Evolutionary conservation across 345 rosid species (phyloP), one percentile per base, ranked within the genome.

Genomic region (Syzygium oleosum): DNA sequence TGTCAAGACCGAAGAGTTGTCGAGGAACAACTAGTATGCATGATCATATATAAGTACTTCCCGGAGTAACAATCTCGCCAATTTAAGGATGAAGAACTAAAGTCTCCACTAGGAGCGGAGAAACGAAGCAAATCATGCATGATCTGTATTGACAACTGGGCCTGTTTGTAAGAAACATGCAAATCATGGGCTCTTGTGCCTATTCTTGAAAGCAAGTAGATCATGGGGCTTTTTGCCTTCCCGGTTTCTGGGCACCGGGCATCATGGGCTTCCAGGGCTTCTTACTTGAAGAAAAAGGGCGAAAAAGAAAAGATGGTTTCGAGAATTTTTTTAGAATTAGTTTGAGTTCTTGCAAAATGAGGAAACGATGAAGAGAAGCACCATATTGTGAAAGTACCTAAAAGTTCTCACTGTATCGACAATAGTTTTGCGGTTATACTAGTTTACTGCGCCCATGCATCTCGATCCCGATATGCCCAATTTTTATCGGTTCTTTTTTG

Each of bases 401-500:
- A 43, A 43, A 43, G 46, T 5, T 43, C 46, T 43, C 46, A 43
- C 5, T 43, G 46, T 43, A n/a, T 61, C 38, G 1, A 14, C 0
- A n/a, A n/a, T 61, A 12, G 73, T 61, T 61, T n/a, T n/a, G 12
- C 9, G 5, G 19, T 61, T 2, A 13, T 61, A 6, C 10, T 61
- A n/a, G 38, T n/a, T 61, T 61, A n/a, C 21, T 19, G 17, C 38
- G 19, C 13, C 73, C 17, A 0, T 13, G 29, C 17, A 61, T n/a
- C 73, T n/a, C 0, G 19, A 61, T n/a, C 19, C 2, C 3, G 6
- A n/a, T 1, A 15, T n/a, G 1, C 38, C 5, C 2, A n/a, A 61
- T n/a, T 61, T 61, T 61, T 7, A n/a, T 13, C 4, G 1, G 0
- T n/a, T 61, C 9, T n/a, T 61, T n/a, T 1, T 2, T 6, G 0